Base-by-base conservation (phyloP, 176 grass and related monocot genomes). In the bread wheat (Triticum aestivum) region DNA sequence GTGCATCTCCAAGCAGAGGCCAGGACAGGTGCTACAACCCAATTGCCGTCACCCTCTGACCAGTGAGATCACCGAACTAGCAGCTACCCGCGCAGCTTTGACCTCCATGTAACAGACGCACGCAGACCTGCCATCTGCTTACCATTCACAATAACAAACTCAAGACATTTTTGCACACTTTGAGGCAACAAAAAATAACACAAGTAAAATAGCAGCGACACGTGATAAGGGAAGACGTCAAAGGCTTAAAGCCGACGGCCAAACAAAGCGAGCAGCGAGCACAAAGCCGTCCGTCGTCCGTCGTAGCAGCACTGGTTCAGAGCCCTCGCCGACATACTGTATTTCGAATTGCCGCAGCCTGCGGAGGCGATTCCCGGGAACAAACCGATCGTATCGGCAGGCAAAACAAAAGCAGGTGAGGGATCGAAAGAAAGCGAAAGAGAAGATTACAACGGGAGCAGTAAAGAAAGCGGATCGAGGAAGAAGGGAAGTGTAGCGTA, bases 311-410 rank as follows among this genome's bases (percentile, higher is more conserved):
- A 15, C 0, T 61, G n/a, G 23, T n/a, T 44, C 61, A 65, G 34
- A 9, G 8, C 29, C 13, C 5, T 18, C 45, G 73, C 79, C 56
- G 83, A 86, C 72, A 79, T 29, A 38, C 37, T 0, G 6, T 7
- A 66, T 87, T 87, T 84, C 89, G 75, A 87, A 80, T 72, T 29
- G 32, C 65, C 58, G 9, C 58, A 65, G 14, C 26, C 82, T 49
- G 82, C 44, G 35, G 34, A 12, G 42, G 72, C 38, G 76, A 87
- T 87, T 67, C 89, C 61, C 69, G 38, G 61, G 85, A 91, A 84
- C 89, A 87, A 87, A 87, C 69, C 89, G 85, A 87, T 91, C 61
- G 61, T 68, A 87, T 84, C 85, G 29, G 59, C 89, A 47, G 27
- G 49, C 63, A 85, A 91, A 88, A 91, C 86, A 85, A 91, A 88